Base-by-base conservation (phyloP, 2,329 filamentous ascomycete species). In the Cytospora paraplurivora region DNA sequence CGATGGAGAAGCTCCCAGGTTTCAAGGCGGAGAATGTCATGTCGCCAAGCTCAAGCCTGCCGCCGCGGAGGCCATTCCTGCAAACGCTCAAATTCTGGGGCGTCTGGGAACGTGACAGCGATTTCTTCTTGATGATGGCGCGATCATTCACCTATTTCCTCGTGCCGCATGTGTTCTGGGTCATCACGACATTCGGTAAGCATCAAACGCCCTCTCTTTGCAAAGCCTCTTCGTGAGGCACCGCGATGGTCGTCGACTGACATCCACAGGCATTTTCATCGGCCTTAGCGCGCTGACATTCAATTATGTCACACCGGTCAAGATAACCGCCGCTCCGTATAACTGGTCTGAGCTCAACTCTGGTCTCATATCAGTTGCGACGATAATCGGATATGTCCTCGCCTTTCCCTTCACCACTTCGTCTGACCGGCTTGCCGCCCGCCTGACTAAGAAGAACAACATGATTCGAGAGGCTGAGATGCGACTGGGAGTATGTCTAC, bases 401-500 rank as follows among this genome's bases (percentile, higher is more conserved):
- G 80, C 80, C 4, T 66, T 82, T 37, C 79, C 79, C 4, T 78
- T 82, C 65, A 77, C 77, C 4, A 74, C 78, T 1, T 72, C 74
- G 1, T 76, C 76, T 5, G 79, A 81, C 69, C 69, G 71, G 52
- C 74, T 79, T 1, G 78, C 80, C n/a, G 71, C 79, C n/a, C 71
- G 70, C 41, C 73, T 81, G 56, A 77, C 80, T 2, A 75, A 75
- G 32, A 71, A 74, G 17, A 81, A 81, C 66, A 73, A 73, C 37
- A 79, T 79, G 47, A 76, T 79, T 65, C 79, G 79, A 57, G 80
- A 82, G 69, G 77, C 80, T 1, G 80, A 82, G 68, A 82, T 81
- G 75, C 74, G 79, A 3, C 71, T 82, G 7, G 78, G 72, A 44
- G 71, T 74, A 13, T 71, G 77, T 63, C 67, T 77, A n/a, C 71